Evolutionary conservation across 2,329 filamentous ascomycete genomes (phyloP), one percentile per base, ranked within the genome.

Genomic region (Trichoderma cornu-damae): DNA sequence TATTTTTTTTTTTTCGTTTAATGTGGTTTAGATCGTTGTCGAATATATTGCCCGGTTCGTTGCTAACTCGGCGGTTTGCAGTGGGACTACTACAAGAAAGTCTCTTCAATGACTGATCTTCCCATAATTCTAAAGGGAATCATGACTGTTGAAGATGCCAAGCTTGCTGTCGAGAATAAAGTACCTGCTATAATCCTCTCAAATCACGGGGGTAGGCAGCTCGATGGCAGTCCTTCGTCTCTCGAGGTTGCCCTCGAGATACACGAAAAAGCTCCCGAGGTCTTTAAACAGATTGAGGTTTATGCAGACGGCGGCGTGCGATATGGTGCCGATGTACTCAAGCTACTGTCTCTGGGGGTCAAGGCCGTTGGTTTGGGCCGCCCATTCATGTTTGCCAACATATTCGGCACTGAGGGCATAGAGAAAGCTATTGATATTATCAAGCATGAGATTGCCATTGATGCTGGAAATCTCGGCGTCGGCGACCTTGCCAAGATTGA

Each of bases 301-400:
- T 69, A 67, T 37, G 72, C 72, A 16, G 74, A 77, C 59, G 74
- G 75, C 4, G 75, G 75, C 50, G 64, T 77, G 18, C 71, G 75
- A 44, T 75, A 74, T 56, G 75, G 75, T 9, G 69, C 68, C 8
- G 75, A 77, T 46, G 70, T 68, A 11, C 65, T 77, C n/a, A 73
- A 75, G 61, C 69, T 76, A 8, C 67, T 77, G n/a, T 68, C 73
- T 2, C 70, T 76, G 12, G 74, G 75, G 8, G 75, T 75, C 54
- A 71, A 69, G 61, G 73, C 72, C 11, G 74, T 77, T 5, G 71
- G 79, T 12, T 60, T 83, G 0, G 79, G 79, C 14, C 68, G 80
- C 0, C 74, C 77, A 8, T 75, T 78, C 60, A 80, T 81, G 78
- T 82, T 73, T 63, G 69, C 77, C 60, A 82, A 81, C 67, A 66